Conservation (phyloP, 1,139 yeast species). For the Candida sp. region DNA sequence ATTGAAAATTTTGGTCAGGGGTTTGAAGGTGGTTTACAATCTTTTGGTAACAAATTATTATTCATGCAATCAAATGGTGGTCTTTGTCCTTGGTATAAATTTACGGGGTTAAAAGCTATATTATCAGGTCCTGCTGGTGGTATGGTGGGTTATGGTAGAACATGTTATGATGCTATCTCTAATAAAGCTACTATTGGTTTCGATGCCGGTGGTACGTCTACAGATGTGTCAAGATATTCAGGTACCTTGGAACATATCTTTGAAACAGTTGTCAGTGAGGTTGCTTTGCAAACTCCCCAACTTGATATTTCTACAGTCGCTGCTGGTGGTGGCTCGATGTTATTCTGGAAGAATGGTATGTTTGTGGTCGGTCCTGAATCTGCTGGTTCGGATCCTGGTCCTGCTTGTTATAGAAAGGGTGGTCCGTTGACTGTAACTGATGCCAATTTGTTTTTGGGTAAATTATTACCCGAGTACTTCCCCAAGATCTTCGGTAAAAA, state of each 20-base stretch:
- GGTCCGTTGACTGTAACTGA: slow-evolving; percentile 48
- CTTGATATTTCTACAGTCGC: slow-evolving; percentile 46
- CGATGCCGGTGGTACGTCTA: slow-evolving; percentile 48
- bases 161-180: slow-evolving; percentile 32
- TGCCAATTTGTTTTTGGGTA: slow-evolving; percentile 41
- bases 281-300: slow-evolving; percentile 43
- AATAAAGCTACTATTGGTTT: slow-evolving; percentile 41
- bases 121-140: slow-evolving; percentile 53
- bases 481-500: slow-evolving; percentile 44
- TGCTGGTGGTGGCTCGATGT: slow-evolving; percentile 47
- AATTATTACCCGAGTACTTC: slow-evolving; percentile 37
- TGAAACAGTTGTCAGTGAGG: slow-evolving; percentile 44
- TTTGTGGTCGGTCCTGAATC: slow-evolving; percentile 48
- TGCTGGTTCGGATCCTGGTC: slow-evolving; percentile 48
- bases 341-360: slow-evolving; percentile 44
- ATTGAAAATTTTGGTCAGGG: slow-evolving; percentile 37
- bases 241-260: slow-evolving; percentile 40
- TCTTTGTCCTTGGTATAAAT: slow-evolving; percentile 45
- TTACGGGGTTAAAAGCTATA: slow-evolving; percentile 45
- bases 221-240: slow-evolving; percentile 42
- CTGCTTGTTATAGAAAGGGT: slow-evolving; percentile 44
- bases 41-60: slow-evolving; percentile 39
- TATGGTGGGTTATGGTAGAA: slow-evolving; percentile 46
- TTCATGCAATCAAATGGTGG: slow-evolving; percentile 52
- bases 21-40: slow-evolving; percentile 41